Evolutionary conservation across 345 rosid species (phyloP).

Genomic region (Rhizophora mangle): DNA sequence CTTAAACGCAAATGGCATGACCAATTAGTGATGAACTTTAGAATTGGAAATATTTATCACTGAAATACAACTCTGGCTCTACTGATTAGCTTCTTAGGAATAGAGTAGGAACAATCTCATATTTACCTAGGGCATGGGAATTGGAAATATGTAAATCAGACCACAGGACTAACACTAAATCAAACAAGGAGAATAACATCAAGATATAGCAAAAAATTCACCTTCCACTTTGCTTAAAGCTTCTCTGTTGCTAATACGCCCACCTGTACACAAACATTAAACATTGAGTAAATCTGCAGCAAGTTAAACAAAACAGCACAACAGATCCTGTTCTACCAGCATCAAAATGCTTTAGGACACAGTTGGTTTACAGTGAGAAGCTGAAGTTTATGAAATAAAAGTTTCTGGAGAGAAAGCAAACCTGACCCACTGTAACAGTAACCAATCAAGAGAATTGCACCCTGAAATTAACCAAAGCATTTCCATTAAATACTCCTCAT

Average conservation of each 20-base stretch:
- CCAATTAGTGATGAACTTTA: too few relatives aligned
- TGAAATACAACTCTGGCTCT: too few relatives aligned
- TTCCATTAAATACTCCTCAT: conserved; percentile 9
- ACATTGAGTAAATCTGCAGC: neutral
- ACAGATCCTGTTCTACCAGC: neutral
- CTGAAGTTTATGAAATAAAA: neutral
- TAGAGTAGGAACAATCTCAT: too few relatives aligned
- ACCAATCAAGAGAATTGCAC: conserved; percentile 54
- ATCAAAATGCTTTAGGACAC: too few relatives aligned
- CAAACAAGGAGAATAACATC: neutral
- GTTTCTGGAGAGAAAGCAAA: conserved; percentile 21
- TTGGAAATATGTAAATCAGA: neutral
- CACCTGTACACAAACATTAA: conserved; percentile 34
- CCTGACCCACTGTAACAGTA: conserved; percentile 60
- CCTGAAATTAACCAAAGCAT: conserved; percentile 42
- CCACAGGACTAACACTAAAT: neutral
- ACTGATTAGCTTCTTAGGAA: too few relatives aligned
- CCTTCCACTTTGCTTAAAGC: conserved; percentile 52
- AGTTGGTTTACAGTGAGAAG: neutral
- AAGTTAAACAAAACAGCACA: neutral
- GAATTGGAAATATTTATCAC: too few relatives aligned
- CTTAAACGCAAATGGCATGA: too few relatives aligned
- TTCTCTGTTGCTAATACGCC: conserved; percentile 34
- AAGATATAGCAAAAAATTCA: conserved; percentile 12
- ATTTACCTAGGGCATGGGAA: neutral